Evolutionary conservation across 176 grass and related monocot genomes (phyloP), one percentile per base, ranked within the genome.

Genomic region (Alloteropsis semialata): DNA sequence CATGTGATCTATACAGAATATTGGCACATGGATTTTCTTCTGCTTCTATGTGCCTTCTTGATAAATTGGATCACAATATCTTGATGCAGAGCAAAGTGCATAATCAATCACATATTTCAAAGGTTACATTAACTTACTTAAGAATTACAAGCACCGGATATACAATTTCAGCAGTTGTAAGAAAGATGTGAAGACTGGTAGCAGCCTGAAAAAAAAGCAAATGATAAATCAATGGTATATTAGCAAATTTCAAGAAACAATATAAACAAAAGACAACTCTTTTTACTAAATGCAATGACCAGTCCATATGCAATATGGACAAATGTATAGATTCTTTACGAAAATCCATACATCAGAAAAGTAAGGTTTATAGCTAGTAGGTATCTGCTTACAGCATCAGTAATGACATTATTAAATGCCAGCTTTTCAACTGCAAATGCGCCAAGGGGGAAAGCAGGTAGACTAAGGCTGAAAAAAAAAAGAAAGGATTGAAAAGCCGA

Each of bases 141-240:
- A 98, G 88, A 90, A 98, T 98, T 59, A 98, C 86, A 32, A 89
- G 86, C 67, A 92, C 84, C 56, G 96, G 96, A 90, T 95, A 98
- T 62, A 91, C 39, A 84, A 98, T 90, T 84, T 92, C 73, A 77
- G 76, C 34, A 1, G 80, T 93, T 76, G 89, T 90, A 82, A 95
- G 60, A 53, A 93, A 33, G 59, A 92, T 54, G 84, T 98, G 89
- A 79, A 88, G 74, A 77, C 66, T 65, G 71, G 87, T 80, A 68
- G 86, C 91, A 77, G 91, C 66, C 96, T 98, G 87, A 87, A 84
- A 64, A 84, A 64, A 41, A 84, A 76, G 45, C 12, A 29, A 81
- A 56, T 24, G 12, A 61, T 7, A 64, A 76, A 57, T 48, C 1
- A 21, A 65, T 41, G 65, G 22, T 82, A 29, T 49, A 24, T 27